Conservation (phyloP, 2,329 filamentous ascomycete species). For the Trichoderma sp. region DNA sequence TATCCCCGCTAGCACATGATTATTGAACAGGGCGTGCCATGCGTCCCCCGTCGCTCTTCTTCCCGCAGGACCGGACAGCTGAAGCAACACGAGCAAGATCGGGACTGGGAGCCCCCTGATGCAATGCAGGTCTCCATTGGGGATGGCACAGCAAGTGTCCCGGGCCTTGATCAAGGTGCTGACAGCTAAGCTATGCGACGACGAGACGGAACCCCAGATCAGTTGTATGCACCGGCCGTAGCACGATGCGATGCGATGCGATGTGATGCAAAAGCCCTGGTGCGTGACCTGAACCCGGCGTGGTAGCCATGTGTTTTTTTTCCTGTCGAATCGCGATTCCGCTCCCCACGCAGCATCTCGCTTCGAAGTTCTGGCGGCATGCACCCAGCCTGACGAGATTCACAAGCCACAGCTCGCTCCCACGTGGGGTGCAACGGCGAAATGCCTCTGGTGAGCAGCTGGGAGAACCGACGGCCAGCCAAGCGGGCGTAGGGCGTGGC, state of each 20-base stretch:
- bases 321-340: background rate
- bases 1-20: background rate
- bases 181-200: background rate
- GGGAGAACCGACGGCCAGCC: background rate
- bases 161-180: conserved; percentile 8
- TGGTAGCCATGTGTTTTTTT: background rate
- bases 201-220: conserved; percentile 1
- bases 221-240: background rate
- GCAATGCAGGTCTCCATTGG: conserved; percentile 16
- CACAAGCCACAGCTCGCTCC: background rate
- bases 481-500: conserved; percentile 15
- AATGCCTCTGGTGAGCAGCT: background rate
- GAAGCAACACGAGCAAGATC: background rate
- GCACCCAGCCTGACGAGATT: background rate
- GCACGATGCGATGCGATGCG: background rate
- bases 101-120: conserved; percentile 9
- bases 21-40: background rate
- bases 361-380: background rate
- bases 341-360: conserved; percentile 17
- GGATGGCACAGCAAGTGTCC: background rate
- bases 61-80: conserved; percentile 1
- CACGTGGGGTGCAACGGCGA: conserved; percentile 9
- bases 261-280: background rate
- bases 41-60: background rate
- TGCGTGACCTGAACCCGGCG: background rate